These are phyloP conservation scores for Cercospora citrullina DNA, from an alignment of 2,329 filamentous ascomycete species.

Conservation along the genomic window DNA sequence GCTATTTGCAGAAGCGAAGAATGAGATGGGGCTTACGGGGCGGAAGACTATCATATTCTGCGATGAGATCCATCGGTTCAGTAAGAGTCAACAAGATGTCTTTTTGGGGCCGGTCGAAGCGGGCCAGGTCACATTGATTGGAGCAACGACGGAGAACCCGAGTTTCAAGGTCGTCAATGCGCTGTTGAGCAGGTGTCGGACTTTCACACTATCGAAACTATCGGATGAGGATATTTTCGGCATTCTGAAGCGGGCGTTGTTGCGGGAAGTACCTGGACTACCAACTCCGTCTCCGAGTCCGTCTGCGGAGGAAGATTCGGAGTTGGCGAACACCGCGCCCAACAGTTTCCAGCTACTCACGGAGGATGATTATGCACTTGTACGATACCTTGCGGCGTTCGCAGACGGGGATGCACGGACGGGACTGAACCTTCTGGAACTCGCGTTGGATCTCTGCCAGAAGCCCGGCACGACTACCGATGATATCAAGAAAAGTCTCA, in stretches of 20 bases:
- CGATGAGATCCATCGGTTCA: constrained; percentile 93
- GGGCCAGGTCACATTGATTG: constrained; percentile 86
- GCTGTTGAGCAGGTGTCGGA: constrained; percentile 82
- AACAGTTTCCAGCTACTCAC: constrained; percentile 55
- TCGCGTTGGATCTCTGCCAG: constrained; percentile 75
- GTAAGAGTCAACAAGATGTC: constrained; percentile 89
- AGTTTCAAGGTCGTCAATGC: constrained; percentile 90
- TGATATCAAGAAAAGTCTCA: constrained; percentile 77
- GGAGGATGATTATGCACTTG: constrained; percentile 64
- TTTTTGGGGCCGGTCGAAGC: constrained; percentile 91
- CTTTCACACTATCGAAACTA: constrained; percentile 80
- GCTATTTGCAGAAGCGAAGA: constrained; percentile 80
- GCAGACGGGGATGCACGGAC: constrained; percentile 91
- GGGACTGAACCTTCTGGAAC: constrained; percentile 85
- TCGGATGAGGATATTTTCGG: constrained; percentile 67
- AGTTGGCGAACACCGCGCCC: not conserved
- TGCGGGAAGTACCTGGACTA: constrained; percentile 53
- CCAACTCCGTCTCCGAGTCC: constrained; percentile 43
- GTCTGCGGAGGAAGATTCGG: constrained; percentile 20
- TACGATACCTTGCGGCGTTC: constrained; percentile 80
- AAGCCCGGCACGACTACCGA: constrained; percentile 66
- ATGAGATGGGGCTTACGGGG: constrained; percentile 77
- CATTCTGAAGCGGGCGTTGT: constrained; percentile 76
- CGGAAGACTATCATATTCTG: constrained; percentile 95
- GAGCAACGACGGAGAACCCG: constrained; percentile 95